These are phyloP conservation scores for Plantago elongata DNA, from an alignment of 257 asterid species.

Conservation along the genomic window DNA sequence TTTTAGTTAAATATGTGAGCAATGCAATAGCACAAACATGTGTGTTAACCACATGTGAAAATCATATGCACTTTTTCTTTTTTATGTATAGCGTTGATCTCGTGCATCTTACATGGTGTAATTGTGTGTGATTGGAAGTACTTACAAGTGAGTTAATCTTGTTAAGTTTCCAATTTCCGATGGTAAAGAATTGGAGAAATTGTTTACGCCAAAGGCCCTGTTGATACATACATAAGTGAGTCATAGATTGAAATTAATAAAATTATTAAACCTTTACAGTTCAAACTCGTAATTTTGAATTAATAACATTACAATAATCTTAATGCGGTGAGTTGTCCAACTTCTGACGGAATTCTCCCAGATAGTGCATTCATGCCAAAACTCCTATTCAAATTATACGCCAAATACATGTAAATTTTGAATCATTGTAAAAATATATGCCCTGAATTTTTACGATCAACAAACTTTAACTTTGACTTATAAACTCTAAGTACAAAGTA, in stretches of 20 bases:
- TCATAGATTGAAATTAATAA: no score
- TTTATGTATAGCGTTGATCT: no score
- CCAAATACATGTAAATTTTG: no score
- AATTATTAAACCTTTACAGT: background rate
- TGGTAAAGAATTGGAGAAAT: constrained; percentile 79
- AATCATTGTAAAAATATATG: background rate
- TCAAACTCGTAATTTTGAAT: background rate
- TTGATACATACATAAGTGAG: background rate
- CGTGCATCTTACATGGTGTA: background rate
- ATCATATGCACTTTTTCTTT: no score
- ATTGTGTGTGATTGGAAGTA: background rate
- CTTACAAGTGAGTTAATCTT: constrained; percentile 50
- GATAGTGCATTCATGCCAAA: constrained; percentile 57
- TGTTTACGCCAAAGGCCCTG: constrained; percentile 56
- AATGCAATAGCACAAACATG: no score
- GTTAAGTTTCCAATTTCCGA: constrained; percentile 57
- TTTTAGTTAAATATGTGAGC: background rate
- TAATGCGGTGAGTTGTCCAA: constrained; percentile 54
- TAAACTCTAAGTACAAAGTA: no score
- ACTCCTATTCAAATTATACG: constrained; percentile 28
- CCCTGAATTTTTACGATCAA: no score
- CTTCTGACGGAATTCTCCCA: constrained; percentile 64
- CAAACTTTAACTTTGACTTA: no score
- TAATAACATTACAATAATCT: constrained; percentile 40
- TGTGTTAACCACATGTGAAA: no score